Evolutionary conservation across 768 basidiomycete genomes (phyloP).

Genomic region (Pisolithus tinctorius): DNA sequence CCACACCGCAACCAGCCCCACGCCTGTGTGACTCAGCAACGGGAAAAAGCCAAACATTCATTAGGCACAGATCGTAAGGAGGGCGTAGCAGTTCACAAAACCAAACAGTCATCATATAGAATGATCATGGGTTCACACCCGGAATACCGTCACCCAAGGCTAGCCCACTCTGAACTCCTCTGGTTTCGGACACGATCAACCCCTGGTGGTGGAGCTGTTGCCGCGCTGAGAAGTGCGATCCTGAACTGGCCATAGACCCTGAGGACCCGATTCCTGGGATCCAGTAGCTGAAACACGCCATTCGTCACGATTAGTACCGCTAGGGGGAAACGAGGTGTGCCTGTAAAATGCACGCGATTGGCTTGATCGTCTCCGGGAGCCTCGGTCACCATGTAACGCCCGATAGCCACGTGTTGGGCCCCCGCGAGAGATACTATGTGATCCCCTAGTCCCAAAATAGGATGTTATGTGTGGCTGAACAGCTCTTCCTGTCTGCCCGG

Average conservation of each 20-base stretch:
- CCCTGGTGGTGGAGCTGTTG: constrained; percentile 9
- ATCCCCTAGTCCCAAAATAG: constrained; percentile 6
- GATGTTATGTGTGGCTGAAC: constrained; percentile 6
- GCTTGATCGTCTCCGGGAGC: constrained; percentile 2
- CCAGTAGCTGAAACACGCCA: constrained; percentile 9
- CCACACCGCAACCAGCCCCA: neutral
- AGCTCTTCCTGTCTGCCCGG: constrained; percentile 11
- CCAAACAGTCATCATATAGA: constrained; percentile 8
- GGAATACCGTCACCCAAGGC: constrained; percentile 13
- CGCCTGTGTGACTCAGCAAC: neutral
- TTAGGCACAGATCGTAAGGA: constrained; percentile 12
- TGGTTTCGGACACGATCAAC: constrained; percentile 11
- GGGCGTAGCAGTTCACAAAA: constrained; percentile 8
- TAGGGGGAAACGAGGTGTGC: neutral
- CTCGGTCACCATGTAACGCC: constrained; percentile 12
- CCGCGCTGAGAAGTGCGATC: constrained; percentile 8
- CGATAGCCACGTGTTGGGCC: constrained; percentile 16
- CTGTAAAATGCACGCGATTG: neutral
- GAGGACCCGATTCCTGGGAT: constrained; percentile 11
- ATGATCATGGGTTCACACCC: constrained; percentile 14
- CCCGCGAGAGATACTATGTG: constrained; percentile 3
- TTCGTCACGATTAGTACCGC: neutral
- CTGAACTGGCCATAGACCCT: constrained; percentile 10
- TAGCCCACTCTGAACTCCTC: constrained; percentile 17
- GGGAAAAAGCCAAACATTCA: neutral